Conservation (phyloP, 2,329 filamentous ascomycete species). For the Coccinonectria pachysandricola region DNA sequence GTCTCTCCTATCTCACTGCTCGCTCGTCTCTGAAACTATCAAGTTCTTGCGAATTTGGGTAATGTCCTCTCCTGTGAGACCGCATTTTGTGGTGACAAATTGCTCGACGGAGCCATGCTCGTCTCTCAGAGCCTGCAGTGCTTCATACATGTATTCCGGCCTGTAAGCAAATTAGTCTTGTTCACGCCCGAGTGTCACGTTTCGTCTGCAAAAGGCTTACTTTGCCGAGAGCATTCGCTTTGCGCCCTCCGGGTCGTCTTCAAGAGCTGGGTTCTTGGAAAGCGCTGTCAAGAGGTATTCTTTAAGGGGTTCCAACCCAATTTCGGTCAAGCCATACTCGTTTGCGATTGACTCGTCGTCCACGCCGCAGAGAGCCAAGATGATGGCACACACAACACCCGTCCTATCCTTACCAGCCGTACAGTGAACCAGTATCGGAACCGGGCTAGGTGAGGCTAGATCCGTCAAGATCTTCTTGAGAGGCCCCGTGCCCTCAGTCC, state of each 20-base stretch:
- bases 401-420: conserved; percentile 72
- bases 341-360: conserved; percentile 46
- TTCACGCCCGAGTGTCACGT: no score
- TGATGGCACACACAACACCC: conserved; percentile 56
- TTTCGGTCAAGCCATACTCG: conserved; percentile 60
- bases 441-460: conserved; percentile 32
- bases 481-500: conserved; percentile 37
- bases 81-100: conserved; percentile 50
- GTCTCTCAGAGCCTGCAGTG: conserved; percentile 42
- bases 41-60: conserved; percentile 41
- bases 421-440: conserved; percentile 58
- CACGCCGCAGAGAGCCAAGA: conserved; percentile 55
- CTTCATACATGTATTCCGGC: conserved; percentile 38
- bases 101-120: conserved; percentile 53
- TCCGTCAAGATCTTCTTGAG: conserved; percentile 47
- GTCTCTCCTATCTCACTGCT: conserved; percentile 30
- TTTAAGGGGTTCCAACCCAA: conserved; percentile 45
- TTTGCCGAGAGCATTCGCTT: conserved; percentile 34
- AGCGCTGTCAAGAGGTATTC: conserved; percentile 40
- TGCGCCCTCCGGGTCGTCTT: conserved; percentile 33
- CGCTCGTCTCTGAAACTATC: conserved; percentile 25
- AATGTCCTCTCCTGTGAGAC: conserved; percentile 46
- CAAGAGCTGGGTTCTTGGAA: conserved; percentile 38
- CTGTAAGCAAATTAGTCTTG: no score
- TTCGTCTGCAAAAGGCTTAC: no score